phyloP scores from a whole-genome alignment of 805 yeast species.

The Ogataea wickerhamii region DNA sequence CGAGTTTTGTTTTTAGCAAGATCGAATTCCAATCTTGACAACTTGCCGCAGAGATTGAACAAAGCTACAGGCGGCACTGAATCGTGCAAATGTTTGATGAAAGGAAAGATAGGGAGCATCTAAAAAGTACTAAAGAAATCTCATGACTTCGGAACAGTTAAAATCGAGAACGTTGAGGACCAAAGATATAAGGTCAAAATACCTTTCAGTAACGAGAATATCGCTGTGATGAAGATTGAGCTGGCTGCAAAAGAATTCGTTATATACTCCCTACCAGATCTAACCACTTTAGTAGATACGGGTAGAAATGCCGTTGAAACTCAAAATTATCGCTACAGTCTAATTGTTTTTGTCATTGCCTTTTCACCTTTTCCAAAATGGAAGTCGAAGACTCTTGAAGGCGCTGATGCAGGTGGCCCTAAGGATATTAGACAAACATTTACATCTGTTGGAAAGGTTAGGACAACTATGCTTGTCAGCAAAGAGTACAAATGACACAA shows the following conservation, averaged over 20 bases:
- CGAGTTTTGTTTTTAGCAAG: conserved; percentile 37
- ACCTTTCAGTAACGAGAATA: conserved; percentile 46
- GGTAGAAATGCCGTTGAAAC: conserved; percentile 45
- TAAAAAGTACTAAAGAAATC: conserved; percentile 39
- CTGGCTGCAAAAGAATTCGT: conserved; percentile 21
- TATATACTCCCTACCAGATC: conserved; percentile 40
- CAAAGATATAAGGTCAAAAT: conserved; percentile 19
- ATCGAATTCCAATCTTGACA: conserved; percentile 32
- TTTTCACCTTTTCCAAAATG: conserved; percentile 35
- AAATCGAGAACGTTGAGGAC: conserved; percentile 21
- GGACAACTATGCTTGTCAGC: too few species aligned
- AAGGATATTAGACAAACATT: conserved; percentile 32
- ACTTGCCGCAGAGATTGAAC: conserved; percentile 32
- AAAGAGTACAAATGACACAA: too few species aligned
- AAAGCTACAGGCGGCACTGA: conserved; percentile 34
- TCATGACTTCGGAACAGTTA: conserved; percentile 41
- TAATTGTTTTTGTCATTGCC: conserved; percentile 38
- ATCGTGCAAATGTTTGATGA: conserved; percentile 33
- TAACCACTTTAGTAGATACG: conserved; percentile 37
- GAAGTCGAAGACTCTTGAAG: conserved; percentile 36
- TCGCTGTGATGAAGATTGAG: conserved; percentile 30
- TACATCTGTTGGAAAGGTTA: too few species aligned
- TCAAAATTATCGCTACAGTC: conserved; percentile 42
- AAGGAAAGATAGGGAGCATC: conserved; percentile 41
- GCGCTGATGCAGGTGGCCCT: conserved; percentile 40